These are phyloP conservation scores for Fonsecaea pugnacius DNA, from an alignment of 2,329 filamentous ascomycete genomes.

Conservation along the genomic window DNA sequence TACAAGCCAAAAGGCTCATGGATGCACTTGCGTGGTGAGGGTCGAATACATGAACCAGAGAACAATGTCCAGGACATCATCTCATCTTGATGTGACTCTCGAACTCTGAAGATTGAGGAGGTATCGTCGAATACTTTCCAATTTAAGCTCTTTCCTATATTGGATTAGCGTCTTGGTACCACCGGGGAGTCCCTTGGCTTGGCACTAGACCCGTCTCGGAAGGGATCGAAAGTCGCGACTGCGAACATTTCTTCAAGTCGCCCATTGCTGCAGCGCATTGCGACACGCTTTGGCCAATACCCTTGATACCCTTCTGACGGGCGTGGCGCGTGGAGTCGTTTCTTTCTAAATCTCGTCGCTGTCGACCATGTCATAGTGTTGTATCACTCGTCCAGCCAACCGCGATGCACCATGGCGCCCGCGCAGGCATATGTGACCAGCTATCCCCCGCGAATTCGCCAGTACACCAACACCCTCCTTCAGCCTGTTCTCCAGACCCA, in stretches of 20 bases:
- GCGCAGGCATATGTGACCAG: constrained; percentile 89
- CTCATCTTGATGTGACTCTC: no score
- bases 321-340: not conserved
- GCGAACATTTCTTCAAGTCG: not conserved
- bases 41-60: no score
- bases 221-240: constrained; percentile 3
- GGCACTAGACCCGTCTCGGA: constrained; percentile 4
- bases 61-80: no score
- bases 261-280: not conserved
- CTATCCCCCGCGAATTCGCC: constrained; percentile 86
- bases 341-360: not conserved
- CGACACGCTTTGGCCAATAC: not conserved
- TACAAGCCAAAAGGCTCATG: no score
- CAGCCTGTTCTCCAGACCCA: constrained; percentile 78
- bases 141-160: not conserved
- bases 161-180: not conserved
- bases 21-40: no score
- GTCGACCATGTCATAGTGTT: constrained; percentile 26
- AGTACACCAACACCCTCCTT: constrained; percentile 88
- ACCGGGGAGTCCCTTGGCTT: not conserved
- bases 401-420: constrained; percentile 50
- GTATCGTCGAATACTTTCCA: not conserved
- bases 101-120: no score
- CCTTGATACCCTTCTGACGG: not conserved
- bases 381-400: not conserved